Evolutionary conservation across 768 basidiomycete species (phyloP).

Genomic region (Termitomyces sp.): DNA sequence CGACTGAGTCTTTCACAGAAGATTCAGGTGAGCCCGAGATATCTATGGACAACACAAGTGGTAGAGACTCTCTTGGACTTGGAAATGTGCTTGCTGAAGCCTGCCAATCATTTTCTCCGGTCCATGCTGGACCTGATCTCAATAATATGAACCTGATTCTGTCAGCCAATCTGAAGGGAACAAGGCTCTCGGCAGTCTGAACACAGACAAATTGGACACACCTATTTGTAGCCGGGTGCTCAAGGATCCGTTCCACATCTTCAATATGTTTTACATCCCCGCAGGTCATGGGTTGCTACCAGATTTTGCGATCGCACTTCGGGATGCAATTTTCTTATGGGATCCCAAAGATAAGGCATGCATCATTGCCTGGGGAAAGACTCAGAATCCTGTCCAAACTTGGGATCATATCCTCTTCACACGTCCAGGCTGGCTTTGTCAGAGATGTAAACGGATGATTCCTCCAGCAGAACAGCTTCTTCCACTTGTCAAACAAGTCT

Average conservation of each 20-base stretch:
- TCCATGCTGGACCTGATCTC: not conserved
- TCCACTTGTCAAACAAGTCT: conserved; percentile 21
- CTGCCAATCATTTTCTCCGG: not conserved
- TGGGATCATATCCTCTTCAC: conserved; percentile 11
- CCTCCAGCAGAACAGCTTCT: conserved; percentile 29
- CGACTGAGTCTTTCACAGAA: not conserved
- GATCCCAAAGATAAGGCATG: conserved; percentile 18
- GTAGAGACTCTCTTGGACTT: not conserved
- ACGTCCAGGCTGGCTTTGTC: conserved; percentile 22
- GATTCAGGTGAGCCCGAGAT: not conserved
- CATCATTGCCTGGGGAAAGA: conserved; percentile 18
- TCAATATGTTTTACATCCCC: conserved; percentile 23
- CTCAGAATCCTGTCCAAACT: not conserved
- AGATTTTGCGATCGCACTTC: conserved; percentile 19
- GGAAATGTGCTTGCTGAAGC: not conserved
- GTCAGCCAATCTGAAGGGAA: not conserved
- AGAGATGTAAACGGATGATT: conserved; percentile 22
- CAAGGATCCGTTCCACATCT: conserved; percentile 23
- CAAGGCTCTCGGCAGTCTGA: not conserved
- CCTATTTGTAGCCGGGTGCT: conserved; percentile 8
- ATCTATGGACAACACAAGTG: not conserved
- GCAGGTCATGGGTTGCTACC: conserved; percentile 18
- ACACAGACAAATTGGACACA: not conserved
- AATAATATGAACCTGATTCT: not conserved
- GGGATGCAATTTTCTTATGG: conserved; percentile 22